A percentile compares a stretch with the other conserved stretches of the same genome.
These are phyloP conservation scores for Gautieria morchelliformis DNA, from an alignment of 768 basidiomycete species.

Conservation along the genomic window DNA sequence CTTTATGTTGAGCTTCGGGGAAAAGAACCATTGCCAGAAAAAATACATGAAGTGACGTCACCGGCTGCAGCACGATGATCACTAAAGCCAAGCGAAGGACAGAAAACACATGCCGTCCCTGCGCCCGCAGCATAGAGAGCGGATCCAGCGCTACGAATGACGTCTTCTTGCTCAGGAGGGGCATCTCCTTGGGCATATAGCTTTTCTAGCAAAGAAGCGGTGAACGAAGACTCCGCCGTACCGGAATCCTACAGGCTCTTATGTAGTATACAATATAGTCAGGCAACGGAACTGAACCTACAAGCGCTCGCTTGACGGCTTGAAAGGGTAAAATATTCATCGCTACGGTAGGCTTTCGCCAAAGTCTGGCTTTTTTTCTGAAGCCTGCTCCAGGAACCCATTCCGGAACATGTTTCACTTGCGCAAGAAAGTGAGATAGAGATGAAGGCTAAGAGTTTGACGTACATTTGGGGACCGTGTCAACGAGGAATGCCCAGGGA, in stretches of 20 bases:
- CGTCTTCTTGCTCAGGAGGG: too few species aligned
- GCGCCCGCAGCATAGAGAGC: slow-evolving; percentile 25
- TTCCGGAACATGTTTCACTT: slow-evolving; percentile 7
- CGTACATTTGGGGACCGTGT: slow-evolving; percentile 34
- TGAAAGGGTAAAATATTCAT: slow-evolving; percentile 1
- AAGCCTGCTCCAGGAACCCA: slow-evolving; percentile 10
- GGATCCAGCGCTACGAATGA: too few species aligned
- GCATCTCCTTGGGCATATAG: too few species aligned
- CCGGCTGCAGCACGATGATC: not conserved
- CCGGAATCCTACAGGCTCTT: not conserved
- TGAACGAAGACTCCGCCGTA: slow-evolving; percentile 20
- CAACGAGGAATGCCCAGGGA: slow-evolving; percentile 46
- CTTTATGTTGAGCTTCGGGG: slow-evolving; percentile 12
- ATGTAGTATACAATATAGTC: not conserved
- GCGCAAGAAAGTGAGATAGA: not conserved
- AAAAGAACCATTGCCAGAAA: slow-evolving; percentile 12
- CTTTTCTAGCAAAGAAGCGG: not conserved
- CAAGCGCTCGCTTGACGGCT: not conserved
- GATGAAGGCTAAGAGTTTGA: slow-evolving; percentile 3
- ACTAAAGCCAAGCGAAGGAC: too few species aligned
- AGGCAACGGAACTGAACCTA: not conserved
- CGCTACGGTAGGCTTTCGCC: not conserved
- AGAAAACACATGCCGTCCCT: slow-evolving; percentile 25
- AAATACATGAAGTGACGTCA: slow-evolving; percentile 7
- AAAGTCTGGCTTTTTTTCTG: not conserved